Conservation (phyloP, 192 early-diverging fungal genomes). For the Gigaspora rosea region DNA sequence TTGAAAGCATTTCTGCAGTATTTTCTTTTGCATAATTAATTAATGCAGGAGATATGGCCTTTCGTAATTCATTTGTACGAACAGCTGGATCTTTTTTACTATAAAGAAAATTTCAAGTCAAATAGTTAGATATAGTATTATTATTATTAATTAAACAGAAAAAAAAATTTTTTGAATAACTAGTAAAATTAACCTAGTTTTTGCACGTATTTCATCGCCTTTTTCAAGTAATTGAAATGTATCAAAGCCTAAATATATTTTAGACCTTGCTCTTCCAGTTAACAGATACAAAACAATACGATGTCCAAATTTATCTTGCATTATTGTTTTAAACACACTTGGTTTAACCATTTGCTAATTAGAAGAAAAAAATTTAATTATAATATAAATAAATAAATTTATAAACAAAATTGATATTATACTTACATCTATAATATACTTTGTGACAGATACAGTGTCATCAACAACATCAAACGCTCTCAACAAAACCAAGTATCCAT, state of each 20-base stretch:
- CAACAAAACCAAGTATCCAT: slow-evolving; percentile 85
- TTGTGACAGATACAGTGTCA: slow-evolving; percentile 85
- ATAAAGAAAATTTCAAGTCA: not conserved
- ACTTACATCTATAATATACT: slow-evolving; percentile 68
- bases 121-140: not conserved
- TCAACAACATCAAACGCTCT: slow-evolving; percentile 86
- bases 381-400: no score
- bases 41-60: slow-evolving; percentile 60
- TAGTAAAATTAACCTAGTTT: slow-evolving; percentile 47
- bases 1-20: slow-evolving; percentile 59
- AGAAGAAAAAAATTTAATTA: not conserved
- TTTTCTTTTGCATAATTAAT: slow-evolving; percentile 57
- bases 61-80: slow-evolving; percentile 69
- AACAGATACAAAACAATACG: slow-evolving; percentile 83
- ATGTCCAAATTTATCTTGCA: slow-evolving; percentile 75
- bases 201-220: slow-evolving; percentile 66
- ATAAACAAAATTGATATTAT: not conserved
- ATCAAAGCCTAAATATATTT: slow-evolving; percentile 70
- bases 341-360: slow-evolving; percentile 2
- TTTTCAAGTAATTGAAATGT: slow-evolving; percentile 68
- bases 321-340: slow-evolving; percentile 50
- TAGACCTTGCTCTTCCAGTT: slow-evolving; percentile 72
- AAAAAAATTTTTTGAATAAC: not conserved
- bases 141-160: not conserved
- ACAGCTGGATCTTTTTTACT: slow-evolving; percentile 85